These are phyloP conservation scores for Plasmodium ovale DNA, from an alignment of 169 alveolate genomes.

Conservation along the genomic window DNA sequence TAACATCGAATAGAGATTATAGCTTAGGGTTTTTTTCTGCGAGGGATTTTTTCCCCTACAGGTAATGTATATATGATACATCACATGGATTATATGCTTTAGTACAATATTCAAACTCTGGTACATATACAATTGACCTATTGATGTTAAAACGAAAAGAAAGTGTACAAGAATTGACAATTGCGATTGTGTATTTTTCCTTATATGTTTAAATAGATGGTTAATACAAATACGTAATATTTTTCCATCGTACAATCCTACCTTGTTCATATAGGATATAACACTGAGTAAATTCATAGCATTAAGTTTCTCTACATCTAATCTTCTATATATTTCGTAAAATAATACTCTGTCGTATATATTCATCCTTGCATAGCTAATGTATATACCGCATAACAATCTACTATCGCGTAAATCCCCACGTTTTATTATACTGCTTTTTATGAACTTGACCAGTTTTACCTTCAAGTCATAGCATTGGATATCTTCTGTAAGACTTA, in stretches of 20 bases:
- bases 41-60: background rate
- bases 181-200: background rate
- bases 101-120: conserved; percentile 6
- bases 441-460: conserved; percentile 18
- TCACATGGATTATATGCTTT: background rate
- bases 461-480: conserved; percentile 44
- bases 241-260: conserved; percentile 22
- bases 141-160: conserved; percentile 38
- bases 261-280: conserved; percentile 39
- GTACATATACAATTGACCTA: conserved; percentile 33
- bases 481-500: conserved; percentile 51
- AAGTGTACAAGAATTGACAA: conserved; percentile 20
- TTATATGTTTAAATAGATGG: conserved; percentile 7
- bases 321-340: conserved; percentile 13
- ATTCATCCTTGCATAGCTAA: conserved; percentile 48
- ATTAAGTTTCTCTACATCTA: background rate
- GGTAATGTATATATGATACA: background rate
- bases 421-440: conserved; percentile 2
- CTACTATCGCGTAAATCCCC: conserved; percentile 3
- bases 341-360: conserved; percentile 33
- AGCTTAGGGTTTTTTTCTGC: background rate
- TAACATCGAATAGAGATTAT: conserved; percentile 32
- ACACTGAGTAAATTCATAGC: conserved; percentile 18
- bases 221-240: conserved; percentile 20
- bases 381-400: conserved; percentile 33